Percentiles rank a stretch among this genome's conserved stretches.
phyloP scores from a whole-genome alignment of 495 filamentous ascomycete species.

The Xylaria scruposa region DNA sequence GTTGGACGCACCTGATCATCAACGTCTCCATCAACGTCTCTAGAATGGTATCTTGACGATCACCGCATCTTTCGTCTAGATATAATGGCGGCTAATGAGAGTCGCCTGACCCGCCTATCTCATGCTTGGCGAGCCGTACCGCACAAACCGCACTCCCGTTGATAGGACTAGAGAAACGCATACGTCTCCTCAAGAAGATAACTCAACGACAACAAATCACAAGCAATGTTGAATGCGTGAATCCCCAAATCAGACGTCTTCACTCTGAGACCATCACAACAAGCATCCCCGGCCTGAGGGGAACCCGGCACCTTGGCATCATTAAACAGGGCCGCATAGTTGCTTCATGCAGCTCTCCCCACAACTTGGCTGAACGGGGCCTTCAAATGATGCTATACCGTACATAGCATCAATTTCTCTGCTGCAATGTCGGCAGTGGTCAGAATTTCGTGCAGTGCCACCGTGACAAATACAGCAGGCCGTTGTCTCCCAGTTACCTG shows the following conservation, averaged over 20 bases:
- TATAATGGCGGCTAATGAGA: slow-evolving; percentile 13
- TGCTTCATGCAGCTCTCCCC: neutral
- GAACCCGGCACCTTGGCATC: slow-evolving; percentile 20
- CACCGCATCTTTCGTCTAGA: slow-evolving; percentile 4
- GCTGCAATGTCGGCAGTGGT: slow-evolving; percentile 12
- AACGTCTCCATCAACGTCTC: neutral
- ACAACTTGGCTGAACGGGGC: neutral
- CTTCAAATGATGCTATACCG: neutral
- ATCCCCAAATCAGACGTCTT: slow-evolving; percentile 10
- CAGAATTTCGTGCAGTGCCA: slow-evolving; percentile 3
- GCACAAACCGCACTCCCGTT: slow-evolving; percentile 1
- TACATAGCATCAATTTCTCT: slow-evolving; percentile 4
- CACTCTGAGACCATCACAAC: neutral
- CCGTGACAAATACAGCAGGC: slow-evolving; percentile 17
- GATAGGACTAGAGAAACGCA: slow-evolving; percentile 1
- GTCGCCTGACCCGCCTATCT: slow-evolving; percentile 6
- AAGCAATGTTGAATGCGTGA: neutral
- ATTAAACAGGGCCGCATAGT: neutral
- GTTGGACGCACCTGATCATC: neutral
- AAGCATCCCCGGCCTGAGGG: slow-evolving; percentile 10
- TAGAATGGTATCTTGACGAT: slow-evolving; percentile 6
- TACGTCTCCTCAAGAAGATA: neutral
- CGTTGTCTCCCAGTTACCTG: neutral
- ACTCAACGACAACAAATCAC: slow-evolving; percentile 13
- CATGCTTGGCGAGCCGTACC: neutral